Evolutionary conservation across 257 asterid genomes (phyloP).

Genomic region (Mentha longifolia): DNA sequence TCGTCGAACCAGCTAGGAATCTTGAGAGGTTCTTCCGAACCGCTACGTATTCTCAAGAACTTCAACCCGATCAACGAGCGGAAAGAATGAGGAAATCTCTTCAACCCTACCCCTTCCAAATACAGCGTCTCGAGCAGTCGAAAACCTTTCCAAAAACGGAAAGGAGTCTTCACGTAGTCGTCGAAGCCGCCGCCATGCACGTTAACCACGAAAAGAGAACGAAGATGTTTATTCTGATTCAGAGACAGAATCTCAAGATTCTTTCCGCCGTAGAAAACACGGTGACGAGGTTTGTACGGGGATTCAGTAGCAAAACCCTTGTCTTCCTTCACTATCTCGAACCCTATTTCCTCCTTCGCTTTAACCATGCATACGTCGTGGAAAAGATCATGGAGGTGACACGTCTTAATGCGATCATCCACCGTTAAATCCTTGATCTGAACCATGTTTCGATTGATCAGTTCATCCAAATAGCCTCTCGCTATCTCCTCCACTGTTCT

Average conservation of each 20-base stretch:
- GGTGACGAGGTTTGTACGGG: slow-evolving; percentile 8
- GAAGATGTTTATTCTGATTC: background rate
- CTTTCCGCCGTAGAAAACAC: background rate
- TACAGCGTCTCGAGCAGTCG: slow-evolving; percentile 18
- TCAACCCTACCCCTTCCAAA: slow-evolving; percentile 4
- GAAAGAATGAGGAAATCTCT: background rate
- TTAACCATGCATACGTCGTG: slow-evolving; percentile 16
- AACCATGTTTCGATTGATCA: slow-evolving; percentile 35
- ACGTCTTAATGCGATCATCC: slow-evolving; percentile 15
- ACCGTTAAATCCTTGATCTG: slow-evolving; percentile 15
- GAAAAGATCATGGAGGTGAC: slow-evolving; percentile 28
- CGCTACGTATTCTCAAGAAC: slow-evolving; percentile 23
- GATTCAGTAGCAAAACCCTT: background rate
- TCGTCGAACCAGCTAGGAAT: slow-evolving; percentile 32
- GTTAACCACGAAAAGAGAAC: slow-evolving; percentile 4
- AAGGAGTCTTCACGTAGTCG: background rate
- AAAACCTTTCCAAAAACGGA: slow-evolving; percentile 22
- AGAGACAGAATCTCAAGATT: background rate
- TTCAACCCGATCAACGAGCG: slow-evolving; percentile 25
- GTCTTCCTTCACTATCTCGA: slow-evolving; percentile 2
- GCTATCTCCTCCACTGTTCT: slow-evolving; percentile 33
- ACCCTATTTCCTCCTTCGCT: slow-evolving; percentile 32
- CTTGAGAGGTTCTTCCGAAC: background rate
- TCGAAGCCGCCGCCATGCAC: background rate
- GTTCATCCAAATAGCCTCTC: slow-evolving; percentile 32